Conservation (phyloP, 257 asterid genomes). For the Solanum chilense region DNA sequence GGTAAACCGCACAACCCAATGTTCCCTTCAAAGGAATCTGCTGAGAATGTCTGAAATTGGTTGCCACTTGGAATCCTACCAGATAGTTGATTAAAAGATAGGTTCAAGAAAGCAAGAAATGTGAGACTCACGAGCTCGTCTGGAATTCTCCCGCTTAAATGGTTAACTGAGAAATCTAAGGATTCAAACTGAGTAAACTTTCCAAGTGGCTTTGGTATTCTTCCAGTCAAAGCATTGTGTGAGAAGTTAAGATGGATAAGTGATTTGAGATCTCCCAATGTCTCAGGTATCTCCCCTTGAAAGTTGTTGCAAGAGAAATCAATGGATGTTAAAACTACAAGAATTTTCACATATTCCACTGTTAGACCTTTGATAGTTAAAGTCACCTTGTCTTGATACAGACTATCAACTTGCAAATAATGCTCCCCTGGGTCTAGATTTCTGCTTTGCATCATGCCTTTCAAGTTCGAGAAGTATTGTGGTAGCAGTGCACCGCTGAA, state of each 20-base stretch:
- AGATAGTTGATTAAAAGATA: slow-evolving; percentile 25
- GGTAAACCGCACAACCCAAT: background rate
- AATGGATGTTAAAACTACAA: too few species aligned
- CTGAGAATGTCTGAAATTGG: slow-evolving; percentile 21
- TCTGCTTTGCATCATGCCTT: background rate
- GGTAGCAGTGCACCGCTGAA: background rate
- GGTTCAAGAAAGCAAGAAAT: slow-evolving; percentile 31
- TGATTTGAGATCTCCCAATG: background rate
- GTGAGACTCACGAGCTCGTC: slow-evolving; percentile 20
- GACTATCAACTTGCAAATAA: background rate
- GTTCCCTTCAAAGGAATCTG: slow-evolving; percentile 17
- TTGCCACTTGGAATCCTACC: slow-evolving; percentile 25
- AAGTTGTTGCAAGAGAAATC: background rate
- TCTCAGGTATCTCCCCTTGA: background rate
- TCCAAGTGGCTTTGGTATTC: background rate
- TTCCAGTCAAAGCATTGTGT: background rate
- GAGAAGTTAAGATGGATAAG: background rate
- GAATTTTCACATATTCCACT: background rate
- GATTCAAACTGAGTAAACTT: background rate
- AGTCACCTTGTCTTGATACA: background rate
- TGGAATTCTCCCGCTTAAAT: slow-evolving; percentile 34
- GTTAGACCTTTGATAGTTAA: background rate
- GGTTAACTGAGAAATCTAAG: background rate
- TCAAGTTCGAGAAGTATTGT: background rate
- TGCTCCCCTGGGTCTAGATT: background rate